Conservation (phyloP, 2,329 filamentous ascomycete genomes). For the Fusarium annulatum region DNA sequence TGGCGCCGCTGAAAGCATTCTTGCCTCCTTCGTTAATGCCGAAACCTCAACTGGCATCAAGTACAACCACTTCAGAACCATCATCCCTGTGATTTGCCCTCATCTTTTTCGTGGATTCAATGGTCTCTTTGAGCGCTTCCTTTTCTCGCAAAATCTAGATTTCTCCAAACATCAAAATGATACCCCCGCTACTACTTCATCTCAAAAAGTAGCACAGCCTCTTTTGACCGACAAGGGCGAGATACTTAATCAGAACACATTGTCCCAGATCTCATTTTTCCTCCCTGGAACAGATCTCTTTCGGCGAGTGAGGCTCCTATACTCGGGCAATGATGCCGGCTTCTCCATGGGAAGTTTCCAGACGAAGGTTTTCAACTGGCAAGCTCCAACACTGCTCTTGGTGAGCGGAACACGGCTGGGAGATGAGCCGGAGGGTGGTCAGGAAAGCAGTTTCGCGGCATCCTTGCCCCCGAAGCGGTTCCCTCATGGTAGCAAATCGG, state of each 20-base stretch:
- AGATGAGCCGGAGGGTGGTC: constrained; percentile 59
- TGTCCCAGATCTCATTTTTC: constrained; percentile 80
- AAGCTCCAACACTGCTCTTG: constrained; percentile 77
- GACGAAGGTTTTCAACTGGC: constrained; percentile 80
- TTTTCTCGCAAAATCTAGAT: constrained; percentile 78
- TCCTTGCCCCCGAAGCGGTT: constrained; percentile 73
- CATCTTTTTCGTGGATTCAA: constrained; percentile 75
- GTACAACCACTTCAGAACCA: constrained; percentile 68
- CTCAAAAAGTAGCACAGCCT: constrained; percentile 55
- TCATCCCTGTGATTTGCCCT: constrained; percentile 70
- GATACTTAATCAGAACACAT: constrained; percentile 71
- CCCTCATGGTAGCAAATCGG: constrained; percentile 60
- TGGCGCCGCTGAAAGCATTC: constrained; percentile 70
- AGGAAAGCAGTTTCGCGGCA: constrained; percentile 67
- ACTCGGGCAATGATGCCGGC: constrained; percentile 76
- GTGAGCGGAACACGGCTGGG: constrained; percentile 73
- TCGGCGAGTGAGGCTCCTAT: constrained; percentile 72
- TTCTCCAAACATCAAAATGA: constrained; percentile 64
- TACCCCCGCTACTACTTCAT: constrained; percentile 23
- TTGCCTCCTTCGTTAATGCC: constrained; percentile 73
- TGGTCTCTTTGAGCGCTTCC: constrained; percentile 78
- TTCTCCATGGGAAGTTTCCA: constrained; percentile 84
- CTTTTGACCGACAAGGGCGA: constrained; percentile 64
- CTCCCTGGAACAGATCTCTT: constrained; percentile 74
- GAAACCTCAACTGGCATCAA: constrained; percentile 73